Base-by-base conservation (phyloP, 768 basidiomycete genomes). In the Leccinum aurantiacum region DNA sequence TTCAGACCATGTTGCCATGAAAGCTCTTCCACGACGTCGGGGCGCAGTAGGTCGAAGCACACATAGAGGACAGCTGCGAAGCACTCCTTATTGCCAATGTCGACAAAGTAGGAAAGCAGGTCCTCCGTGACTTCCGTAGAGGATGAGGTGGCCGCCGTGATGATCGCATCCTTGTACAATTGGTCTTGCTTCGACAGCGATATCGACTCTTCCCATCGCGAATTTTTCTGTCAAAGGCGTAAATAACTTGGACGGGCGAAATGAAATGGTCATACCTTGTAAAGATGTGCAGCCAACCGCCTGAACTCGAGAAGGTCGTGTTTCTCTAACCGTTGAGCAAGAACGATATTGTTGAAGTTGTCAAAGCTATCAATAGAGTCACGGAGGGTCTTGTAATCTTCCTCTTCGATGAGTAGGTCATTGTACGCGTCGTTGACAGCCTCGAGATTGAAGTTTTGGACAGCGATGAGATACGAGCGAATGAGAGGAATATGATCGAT, bases 361-460 rank as follows among this genome's bases (percentile, higher is more conserved):
- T 98, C 95, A 70, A 97, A 95, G 73, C 95, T 95, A 77, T 98
- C 96, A 55, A 98, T 95, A 10, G 93, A 95, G 74, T 97, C 97
- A 9, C 96, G 91, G 8, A 99, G 84, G 0, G 96, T 98, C 75
- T 96, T 94, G 80, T 95, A 93, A 72, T 99, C 96, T 76, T 99
- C 97, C 74, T 99, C 97, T 74, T 99, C 97, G 60, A 99, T 98
- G 47, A 98, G 82, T n/a, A 99, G 80, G 69, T 94, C 91, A 68
- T 98, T 98, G 79, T 97, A 98, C 8, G 96, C 95, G 65, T 97
- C 95, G 69, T 99, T 99, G 69, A 99, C 93, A 15, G 95, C 93
- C 70, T 95, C 93, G 50, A 98, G 85, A 74, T 99, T 98, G 70
- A 96, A 82, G 70, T 91, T 88, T 80, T 99, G 96, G 19, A 98